Evolutionary conservation across 163 green algal genomes (phyloP).

Genomic region (Smithsoniella earleae): DNA sequence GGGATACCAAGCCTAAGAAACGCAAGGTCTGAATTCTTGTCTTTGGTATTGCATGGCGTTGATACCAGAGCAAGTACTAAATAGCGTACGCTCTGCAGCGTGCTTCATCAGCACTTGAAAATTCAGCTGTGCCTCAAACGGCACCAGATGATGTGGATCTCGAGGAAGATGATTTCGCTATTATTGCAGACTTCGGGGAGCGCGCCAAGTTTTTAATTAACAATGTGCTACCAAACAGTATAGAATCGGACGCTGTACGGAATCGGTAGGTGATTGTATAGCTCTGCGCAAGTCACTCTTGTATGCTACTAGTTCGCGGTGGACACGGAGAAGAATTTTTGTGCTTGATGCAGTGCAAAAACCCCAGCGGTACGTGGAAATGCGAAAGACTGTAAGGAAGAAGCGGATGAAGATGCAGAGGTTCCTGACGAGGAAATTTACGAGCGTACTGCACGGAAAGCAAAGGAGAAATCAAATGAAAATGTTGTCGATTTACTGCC

Average conservation of each 20-base stretch:
- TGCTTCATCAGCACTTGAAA: too few relatives aligned
- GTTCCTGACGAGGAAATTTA: conserved; percentile 6
- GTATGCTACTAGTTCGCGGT: background rate
- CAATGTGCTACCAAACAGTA: background rate
- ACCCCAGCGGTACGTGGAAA: background rate
- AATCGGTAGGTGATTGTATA: background rate
- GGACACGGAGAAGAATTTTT: background rate
- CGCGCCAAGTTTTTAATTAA: background rate
- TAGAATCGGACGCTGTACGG: background rate
- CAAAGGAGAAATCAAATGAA: background rate
- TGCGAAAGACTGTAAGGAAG: background rate
- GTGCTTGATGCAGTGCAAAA: background rate
- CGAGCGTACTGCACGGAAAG: background rate
- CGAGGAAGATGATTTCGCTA: conserved; percentile 9
- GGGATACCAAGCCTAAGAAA: too few relatives aligned
- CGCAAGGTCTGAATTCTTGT: too few relatives aligned
- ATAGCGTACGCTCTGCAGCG: too few relatives aligned
- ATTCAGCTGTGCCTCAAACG: too few relatives aligned
- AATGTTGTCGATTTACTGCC: background rate
- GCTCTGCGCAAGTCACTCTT: background rate
- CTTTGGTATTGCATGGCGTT: too few relatives aligned
- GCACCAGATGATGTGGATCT: conserved; percentile 4
- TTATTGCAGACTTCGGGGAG: conserved; percentile 7
- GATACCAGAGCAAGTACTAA: too few relatives aligned
- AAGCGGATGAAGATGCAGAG: background rate